Evolutionary conservation across 2,329 filamentous ascomycete genomes (phyloP).

Genomic region (Neopestalotiopsis sp.): DNA sequence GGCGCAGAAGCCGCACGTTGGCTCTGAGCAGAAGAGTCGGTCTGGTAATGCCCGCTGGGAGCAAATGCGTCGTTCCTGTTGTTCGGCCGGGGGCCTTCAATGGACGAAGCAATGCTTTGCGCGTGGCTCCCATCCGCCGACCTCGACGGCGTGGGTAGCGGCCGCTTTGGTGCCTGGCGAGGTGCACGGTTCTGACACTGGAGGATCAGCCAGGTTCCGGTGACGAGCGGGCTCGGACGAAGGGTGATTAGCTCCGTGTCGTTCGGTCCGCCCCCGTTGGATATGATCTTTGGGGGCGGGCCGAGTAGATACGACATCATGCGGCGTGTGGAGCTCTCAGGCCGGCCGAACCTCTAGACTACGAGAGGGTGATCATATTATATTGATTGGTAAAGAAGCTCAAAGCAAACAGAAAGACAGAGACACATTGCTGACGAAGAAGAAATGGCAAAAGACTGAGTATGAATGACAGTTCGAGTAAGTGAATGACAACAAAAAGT

Average conservation of each 20-base stretch:
- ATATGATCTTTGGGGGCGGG: not conserved
- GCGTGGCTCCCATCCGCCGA: not conserved
- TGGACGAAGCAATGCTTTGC: not conserved
- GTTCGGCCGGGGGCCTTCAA: not conserved
- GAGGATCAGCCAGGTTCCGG: slow-evolving; percentile 8
- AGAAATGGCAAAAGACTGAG: not conserved
- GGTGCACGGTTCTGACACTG: slow-evolving; percentile 10
- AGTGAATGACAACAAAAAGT: not conserved
- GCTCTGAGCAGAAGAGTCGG: slow-evolving; percentile 8
- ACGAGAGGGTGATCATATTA: not conserved
- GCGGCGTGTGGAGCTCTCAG: not conserved
- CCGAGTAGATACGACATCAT: not conserved
- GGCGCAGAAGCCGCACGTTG: slow-evolving; percentile 14
- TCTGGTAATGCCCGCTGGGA: not conserved
- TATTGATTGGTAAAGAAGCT: not conserved
- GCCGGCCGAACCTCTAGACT: not conserved
- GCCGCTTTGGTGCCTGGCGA: slow-evolving; percentile 7
- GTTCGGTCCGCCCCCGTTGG: not conserved
- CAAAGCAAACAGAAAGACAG: not conserved
- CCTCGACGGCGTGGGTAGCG: slow-evolving; percentile 9
- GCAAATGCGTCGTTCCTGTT: not conserved
- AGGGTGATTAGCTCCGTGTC: not conserved
- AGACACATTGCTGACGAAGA: not conserved
- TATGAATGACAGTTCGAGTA: not conserved
- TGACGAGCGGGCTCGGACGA: not conserved